These are phyloP conservation scores for Mychonastes homosphaera DNA, from an alignment of 139 green algal genomes.

Conservation along the genomic window DNA sequence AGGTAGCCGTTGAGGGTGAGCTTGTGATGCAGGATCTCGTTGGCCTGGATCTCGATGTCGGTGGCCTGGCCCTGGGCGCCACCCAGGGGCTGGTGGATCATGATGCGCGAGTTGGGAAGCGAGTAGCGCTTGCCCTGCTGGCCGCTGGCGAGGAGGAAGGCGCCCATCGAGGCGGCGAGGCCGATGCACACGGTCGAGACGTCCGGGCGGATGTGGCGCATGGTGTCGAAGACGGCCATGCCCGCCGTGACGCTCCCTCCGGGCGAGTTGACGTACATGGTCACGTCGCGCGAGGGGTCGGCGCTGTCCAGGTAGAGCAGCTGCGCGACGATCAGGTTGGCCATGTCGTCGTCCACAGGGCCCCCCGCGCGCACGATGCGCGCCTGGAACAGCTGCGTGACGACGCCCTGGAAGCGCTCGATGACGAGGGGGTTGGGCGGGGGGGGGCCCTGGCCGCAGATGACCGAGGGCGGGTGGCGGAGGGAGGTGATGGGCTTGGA, in stretches of 20 bases:
- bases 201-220: constrained; percentile 93
- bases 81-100: constrained; percentile 99
- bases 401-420: constrained; percentile 94
- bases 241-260: constrained; percentile 89
- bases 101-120: constrained; percentile 96
- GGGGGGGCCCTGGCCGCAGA: constrained; percentile 34
- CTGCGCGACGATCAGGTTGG: constrained; percentile 96
- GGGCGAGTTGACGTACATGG: constrained; percentile 98
- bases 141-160: constrained; percentile 90
- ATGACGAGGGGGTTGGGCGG: constrained; percentile 81
- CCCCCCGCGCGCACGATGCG: constrained; percentile 91
- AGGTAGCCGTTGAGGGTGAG: constrained; percentile 97
- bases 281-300: constrained; percentile 79
- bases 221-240: constrained; percentile 99
- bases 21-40: constrained; percentile 99
- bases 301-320: constrained; percentile 91
- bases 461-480: constrained; percentile 25
- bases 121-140: constrained; percentile 95
- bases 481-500: too few species aligned
- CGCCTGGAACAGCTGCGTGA: constrained; percentile 96
- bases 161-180: constrained; percentile 95
- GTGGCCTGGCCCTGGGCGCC: constrained; percentile 96
- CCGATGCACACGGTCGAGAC: constrained; percentile 96
- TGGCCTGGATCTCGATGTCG: constrained; percentile 99
- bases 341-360: constrained; percentile 99